Evolutionary conservation across 2,329 filamentous ascomycete genomes (phyloP).

Genomic region (Colletotrichum gloeosporioides): DNA sequence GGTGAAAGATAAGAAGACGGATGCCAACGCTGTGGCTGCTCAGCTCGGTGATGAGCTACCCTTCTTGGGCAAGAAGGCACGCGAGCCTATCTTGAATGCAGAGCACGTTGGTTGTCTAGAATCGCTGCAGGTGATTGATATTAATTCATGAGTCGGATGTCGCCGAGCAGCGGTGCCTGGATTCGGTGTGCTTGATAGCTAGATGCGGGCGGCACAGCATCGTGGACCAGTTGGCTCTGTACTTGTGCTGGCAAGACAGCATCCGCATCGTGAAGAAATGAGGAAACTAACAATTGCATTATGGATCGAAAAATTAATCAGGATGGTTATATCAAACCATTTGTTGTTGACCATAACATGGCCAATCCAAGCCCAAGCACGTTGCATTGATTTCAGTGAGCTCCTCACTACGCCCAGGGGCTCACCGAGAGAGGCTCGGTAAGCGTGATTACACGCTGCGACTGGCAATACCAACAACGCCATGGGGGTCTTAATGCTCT

Average conservation of each 20-base stretch:
- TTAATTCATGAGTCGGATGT: neutral
- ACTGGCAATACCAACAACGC: neutral
- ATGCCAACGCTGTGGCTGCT: neutral
- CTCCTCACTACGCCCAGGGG: neutral
- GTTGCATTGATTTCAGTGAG: neutral
- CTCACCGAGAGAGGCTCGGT: neutral
- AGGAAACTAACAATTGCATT: neutral
- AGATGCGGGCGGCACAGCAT: neutral
- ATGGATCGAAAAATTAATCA: neutral
- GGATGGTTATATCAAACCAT: neutral
- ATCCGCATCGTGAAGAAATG: neutral
- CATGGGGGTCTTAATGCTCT: fast-evolving
- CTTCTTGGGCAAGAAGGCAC: conserved; percentile 10
- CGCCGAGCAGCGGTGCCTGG: neutral
- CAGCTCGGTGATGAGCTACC: neutral
- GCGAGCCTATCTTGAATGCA: neutral
- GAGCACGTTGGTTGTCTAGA: neutral
- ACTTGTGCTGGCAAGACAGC: neutral
- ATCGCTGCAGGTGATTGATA: neutral
- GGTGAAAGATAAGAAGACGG: neutral
- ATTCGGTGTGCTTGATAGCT: neutral
- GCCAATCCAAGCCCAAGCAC: neutral
- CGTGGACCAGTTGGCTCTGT: neutral
- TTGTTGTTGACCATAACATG: neutral
- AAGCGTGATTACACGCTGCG: neutral